Evolutionary conservation across 1,284 basidiomycete genomes (phyloP), one percentile per base, ranked within the genome.

Genomic region (Austroboletus niveus): DNA sequence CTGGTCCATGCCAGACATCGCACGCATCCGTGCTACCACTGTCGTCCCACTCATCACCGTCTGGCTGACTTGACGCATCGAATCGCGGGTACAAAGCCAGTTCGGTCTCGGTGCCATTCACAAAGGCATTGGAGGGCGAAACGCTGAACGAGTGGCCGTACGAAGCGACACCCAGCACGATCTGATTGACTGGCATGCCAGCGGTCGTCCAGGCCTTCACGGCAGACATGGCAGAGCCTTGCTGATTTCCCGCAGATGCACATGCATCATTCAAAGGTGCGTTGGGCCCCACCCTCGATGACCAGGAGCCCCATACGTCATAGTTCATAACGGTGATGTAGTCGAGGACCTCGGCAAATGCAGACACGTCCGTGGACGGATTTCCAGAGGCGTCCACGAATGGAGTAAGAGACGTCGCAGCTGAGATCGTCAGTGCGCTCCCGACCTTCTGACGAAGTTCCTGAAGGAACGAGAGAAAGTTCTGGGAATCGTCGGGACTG

Each of bases 261-360:
- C 85, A 87, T 9, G 74, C 75, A 66, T 87, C 76, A 27, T 73
- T 70, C 42, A 88, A 76, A 12, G 42, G 42, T 10, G 42, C 8
- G n/a, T 43, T 43, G 1, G 85, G 85, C 3, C 84, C 80, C 63
- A 75, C 76, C 85, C 51, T 8, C 15, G 42, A 43, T 7, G 32
- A 42, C 32, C 24, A 42, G 11, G 22, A 11, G 7, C 32, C 40
- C 40, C 32, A 42, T 9, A 85, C 69, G 63, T 87, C 85, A 66
- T 86, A 87, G 71, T 85, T 81, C 86, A 89, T 87, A 66, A 88
- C 73, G 55, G 81, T 70, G 57, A 89, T 76, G 72, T 78, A 83
- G 69, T 87, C 84, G 40, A 88, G 73, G 39, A 59, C 57, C 1
- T 50, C n/a, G 9, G 56, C 53, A 24, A 62, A 61, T 4, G 22